Evolutionary conservation across 2,329 filamentous ascomycete species (phyloP).

Genomic region (Xylariaceae sp.): DNA sequence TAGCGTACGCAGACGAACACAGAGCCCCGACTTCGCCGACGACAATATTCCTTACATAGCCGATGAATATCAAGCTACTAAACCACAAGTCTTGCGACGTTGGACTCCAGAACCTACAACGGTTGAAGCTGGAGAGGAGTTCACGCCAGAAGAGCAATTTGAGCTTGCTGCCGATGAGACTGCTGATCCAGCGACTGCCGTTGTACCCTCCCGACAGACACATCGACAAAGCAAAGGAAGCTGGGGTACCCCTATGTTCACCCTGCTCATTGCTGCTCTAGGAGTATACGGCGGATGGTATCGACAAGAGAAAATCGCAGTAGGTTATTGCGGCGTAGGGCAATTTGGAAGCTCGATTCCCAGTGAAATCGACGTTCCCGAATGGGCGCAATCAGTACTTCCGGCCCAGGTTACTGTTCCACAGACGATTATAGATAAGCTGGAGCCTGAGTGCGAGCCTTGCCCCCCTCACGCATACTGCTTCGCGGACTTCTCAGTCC

Average conservation of each 20-base stretch:
- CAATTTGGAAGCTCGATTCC: slow-evolving; percentile 54
- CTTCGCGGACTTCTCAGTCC: slow-evolving; percentile 69
- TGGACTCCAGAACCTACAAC: slow-evolving; percentile 29
- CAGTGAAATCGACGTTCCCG: slow-evolving; percentile 37
- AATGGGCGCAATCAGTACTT: slow-evolving; percentile 34
- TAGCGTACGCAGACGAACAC: slow-evolving; percentile 41
- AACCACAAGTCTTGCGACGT: slow-evolving; percentile 34
- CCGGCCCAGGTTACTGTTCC: slow-evolving; percentile 62
- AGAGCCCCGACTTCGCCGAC: slow-evolving; percentile 43
- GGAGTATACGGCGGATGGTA: slow-evolving; percentile 77
- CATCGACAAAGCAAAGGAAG: slow-evolving; percentile 36
- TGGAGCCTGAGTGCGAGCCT: slow-evolving; percentile 79
- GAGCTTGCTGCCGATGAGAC: slow-evolving; percentile 70
- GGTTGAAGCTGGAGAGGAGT: slow-evolving; percentile 79
- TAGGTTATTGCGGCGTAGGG: slow-evolving; percentile 90
- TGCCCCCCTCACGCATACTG: slow-evolving; percentile 91
- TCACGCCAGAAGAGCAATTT: slow-evolving; percentile 84
- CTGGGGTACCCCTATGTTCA: slow-evolving; percentile 62
- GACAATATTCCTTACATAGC: slow-evolving; percentile 50
- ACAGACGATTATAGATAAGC: slow-evolving; percentile 63
- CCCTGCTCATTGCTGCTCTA: slow-evolving; percentile 66
- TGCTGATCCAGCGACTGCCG: slow-evolving; percentile 44
- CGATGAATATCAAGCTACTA: slow-evolving; percentile 54
- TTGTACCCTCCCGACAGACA: slow-evolving; percentile 34
- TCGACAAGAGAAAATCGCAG: slow-evolving; percentile 90